Evolutionary conservation across 139 green algal genomes (phyloP).

Genomic region (Mesotaenium endlicherianum): DNA sequence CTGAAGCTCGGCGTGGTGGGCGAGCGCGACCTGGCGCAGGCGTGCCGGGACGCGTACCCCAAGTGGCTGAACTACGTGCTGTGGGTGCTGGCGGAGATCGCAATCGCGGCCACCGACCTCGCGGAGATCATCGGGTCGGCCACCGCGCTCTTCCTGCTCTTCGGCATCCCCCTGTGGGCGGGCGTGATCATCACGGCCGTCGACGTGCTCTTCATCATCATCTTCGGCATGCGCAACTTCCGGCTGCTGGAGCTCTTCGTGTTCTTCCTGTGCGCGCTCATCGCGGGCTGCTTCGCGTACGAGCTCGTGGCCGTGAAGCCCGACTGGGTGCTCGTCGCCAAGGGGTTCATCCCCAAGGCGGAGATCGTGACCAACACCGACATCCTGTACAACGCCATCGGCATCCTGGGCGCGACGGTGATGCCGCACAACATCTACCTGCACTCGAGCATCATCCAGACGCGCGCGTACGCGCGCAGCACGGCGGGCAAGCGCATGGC

Average conservation of each 20-base stretch:
- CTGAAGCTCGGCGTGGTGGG: slow-evolving; percentile 61
- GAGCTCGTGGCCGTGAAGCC: slow-evolving; percentile 20
- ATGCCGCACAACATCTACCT: slow-evolving; percentile 82
- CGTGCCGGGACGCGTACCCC: slow-evolving; percentile 62
- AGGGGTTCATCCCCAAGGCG: slow-evolving; percentile 5
- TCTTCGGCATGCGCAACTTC: slow-evolving; percentile 24
- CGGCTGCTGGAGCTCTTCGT: slow-evolving; percentile 39
- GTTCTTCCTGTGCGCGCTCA: slow-evolving; percentile 16
- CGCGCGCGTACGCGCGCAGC: slow-evolving; percentile 58
- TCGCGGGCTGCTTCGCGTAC: slow-evolving; percentile 34
- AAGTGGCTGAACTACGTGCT: slow-evolving; percentile 50
- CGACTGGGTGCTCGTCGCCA: slow-evolving; percentile 17
- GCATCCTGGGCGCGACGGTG: slow-evolving; percentile 45
- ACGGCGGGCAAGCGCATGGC: slow-evolving; percentile 51
- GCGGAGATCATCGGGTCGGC: slow-evolving; percentile 57
- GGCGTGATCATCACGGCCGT: slow-evolving; percentile 63
- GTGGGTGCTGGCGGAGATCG: slow-evolving; percentile 64
- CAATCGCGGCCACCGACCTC: slow-evolving; percentile 67
- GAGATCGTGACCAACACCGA: slow-evolving; percentile 29
- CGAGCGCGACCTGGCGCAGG: slow-evolving; percentile 63
- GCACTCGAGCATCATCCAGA: slow-evolving; percentile 64
- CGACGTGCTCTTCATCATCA: slow-evolving; percentile 33
- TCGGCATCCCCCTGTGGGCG: slow-evolving; percentile 48
- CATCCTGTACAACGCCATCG: slow-evolving; percentile 32
- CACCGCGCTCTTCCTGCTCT: slow-evolving; percentile 58